phyloP scores from a whole-genome alignment of 805 yeast species.

The Ogataea methanolica region DNA sequence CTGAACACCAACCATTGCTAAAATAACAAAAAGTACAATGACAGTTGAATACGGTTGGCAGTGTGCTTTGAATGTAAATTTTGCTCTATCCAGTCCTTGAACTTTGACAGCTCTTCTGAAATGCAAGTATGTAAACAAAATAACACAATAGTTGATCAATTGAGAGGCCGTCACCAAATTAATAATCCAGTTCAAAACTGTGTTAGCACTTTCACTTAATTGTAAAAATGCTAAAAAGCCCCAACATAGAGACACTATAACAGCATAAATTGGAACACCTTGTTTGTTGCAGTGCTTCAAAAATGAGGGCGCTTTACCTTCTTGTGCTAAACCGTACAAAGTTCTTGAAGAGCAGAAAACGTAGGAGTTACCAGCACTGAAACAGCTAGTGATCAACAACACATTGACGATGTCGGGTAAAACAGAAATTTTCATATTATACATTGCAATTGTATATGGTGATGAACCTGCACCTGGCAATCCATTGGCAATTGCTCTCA shows the following conservation, averaged over 20 bases:
- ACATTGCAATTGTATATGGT: constrained; percentile 81
- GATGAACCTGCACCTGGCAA: constrained; percentile 49
- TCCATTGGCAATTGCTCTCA: constrained; percentile 29
- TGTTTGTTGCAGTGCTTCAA: constrained; percentile 57
- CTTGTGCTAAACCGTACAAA: constrained; percentile 62
- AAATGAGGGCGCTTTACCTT: constrained; percentile 67
- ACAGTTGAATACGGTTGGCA: constrained; percentile 26
- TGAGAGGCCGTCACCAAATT: constrained; percentile 69
- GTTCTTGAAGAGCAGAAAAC: constrained; percentile 66
- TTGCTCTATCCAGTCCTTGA: constrained; percentile 44
- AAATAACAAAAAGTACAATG: constrained; percentile 17
- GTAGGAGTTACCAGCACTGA: constrained; percentile 80
- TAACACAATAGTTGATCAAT: constrained; percentile 54
- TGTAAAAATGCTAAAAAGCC: constrained; percentile 66
- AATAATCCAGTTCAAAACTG: constrained; percentile 69
- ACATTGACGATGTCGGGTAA: constrained; percentile 76
- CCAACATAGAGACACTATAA: constrained; percentile 51
- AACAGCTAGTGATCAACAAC: constrained; percentile 65
- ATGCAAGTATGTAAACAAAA: constrained; percentile 54
- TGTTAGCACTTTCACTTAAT: constrained; percentile 51
- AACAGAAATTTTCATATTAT: constrained; percentile 53
- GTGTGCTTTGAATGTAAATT: constrained; percentile 49
- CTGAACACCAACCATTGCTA: constrained; percentile 37
- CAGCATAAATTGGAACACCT: constrained; percentile 73
- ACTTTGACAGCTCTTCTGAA: constrained; percentile 55